A percentile compares a stretch with the other conserved stretches of the same genome.
Conservation (phyloP, 1,139 yeast species). For the Zygoascus sp. region DNA sequence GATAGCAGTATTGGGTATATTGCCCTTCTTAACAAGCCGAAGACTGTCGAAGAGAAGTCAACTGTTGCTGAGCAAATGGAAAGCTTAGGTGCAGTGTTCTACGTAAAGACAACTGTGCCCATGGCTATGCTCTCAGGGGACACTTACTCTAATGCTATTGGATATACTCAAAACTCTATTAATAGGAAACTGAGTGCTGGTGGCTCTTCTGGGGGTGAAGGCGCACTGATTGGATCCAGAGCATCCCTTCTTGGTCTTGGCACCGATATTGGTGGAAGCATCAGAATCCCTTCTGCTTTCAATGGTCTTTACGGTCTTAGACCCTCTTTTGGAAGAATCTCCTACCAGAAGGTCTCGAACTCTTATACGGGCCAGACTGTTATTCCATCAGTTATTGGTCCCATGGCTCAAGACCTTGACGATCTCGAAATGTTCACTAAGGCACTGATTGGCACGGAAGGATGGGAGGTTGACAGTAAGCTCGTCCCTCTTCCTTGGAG, state of each 20-base stretch:
- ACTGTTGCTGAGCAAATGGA: constrained; percentile 28
- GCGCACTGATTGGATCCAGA: constrained; percentile 46
- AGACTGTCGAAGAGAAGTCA: constrained; percentile 6
- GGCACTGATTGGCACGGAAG: constrained; percentile 44
- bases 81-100: constrained; percentile 49
- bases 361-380: constrained; percentile 46
- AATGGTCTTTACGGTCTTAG: constrained; percentile 64
- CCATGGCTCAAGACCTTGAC: constrained; percentile 44
- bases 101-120: constrained; percentile 56
- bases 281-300: constrained; percentile 71
- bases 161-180: constrained; percentile 51
- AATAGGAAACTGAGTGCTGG: constrained; percentile 54
- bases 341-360: constrained; percentile 37
- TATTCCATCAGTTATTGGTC: constrained; percentile 41
- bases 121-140: constrained; percentile 52
- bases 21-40: constrained; percentile 2
- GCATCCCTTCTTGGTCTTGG: constrained; percentile 65
- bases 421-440: constrained; percentile 48
- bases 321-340: constrained; percentile 50
- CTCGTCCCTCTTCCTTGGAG: constrained; percentile 49
- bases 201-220: constrained; percentile 79
- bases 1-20: constrained; percentile 18
- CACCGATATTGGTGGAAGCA: constrained; percentile 76
- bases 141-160: constrained; percentile 46
- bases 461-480: constrained; percentile 53